Conservation (phyloP, 2,329 filamentous ascomycete species). For the Mycosphaerella arachidis region DNA sequence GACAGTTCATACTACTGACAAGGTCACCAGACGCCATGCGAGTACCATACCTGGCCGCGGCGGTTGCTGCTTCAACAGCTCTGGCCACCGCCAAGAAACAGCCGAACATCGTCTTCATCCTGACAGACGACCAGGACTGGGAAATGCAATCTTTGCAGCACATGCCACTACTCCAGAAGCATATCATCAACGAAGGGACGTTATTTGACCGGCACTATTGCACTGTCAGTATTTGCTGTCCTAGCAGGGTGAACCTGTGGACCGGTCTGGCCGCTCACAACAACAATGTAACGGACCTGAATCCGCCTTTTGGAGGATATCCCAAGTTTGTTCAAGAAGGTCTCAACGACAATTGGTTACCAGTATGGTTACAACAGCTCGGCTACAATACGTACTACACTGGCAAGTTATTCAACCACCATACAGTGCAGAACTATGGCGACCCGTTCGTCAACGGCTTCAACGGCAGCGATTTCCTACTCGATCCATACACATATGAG, state of each 20-base stretch:
- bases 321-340: slow-evolving; percentile 62
- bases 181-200: slow-evolving; percentile 35
- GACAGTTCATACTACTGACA: background rate
- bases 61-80: background rate
- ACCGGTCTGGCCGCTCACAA: slow-evolving; percentile 64
- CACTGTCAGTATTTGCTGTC: slow-evolving; percentile 63
- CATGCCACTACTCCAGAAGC: slow-evolving; percentile 57
- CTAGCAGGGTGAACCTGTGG: slow-evolving; percentile 60
- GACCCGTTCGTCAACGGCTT: slow-evolving; percentile 55
- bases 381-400: slow-evolving; percentile 69
- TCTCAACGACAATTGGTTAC: slow-evolving; percentile 63
- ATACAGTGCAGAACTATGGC: slow-evolving; percentile 57
- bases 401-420: slow-evolving; percentile 65
- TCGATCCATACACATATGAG: slow-evolving; percentile 63
- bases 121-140: slow-evolving; percentile 64
- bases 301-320: slow-evolving; percentile 57
- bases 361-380: slow-evolving; percentile 62
- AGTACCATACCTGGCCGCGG: slow-evolving; percentile 5
- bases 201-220: slow-evolving; percentile 60
- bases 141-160: slow-evolving; percentile 57
- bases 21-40: background rate
- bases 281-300: slow-evolving; percentile 61
- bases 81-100: slow-evolving; percentile 3
- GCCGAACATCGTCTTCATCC: slow-evolving; percentile 60
- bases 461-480: slow-evolving; percentile 47